Conservation (phyloP, 2,329 filamentous ascomycete species). For the Coniochaeta hoffmannii region DNA sequence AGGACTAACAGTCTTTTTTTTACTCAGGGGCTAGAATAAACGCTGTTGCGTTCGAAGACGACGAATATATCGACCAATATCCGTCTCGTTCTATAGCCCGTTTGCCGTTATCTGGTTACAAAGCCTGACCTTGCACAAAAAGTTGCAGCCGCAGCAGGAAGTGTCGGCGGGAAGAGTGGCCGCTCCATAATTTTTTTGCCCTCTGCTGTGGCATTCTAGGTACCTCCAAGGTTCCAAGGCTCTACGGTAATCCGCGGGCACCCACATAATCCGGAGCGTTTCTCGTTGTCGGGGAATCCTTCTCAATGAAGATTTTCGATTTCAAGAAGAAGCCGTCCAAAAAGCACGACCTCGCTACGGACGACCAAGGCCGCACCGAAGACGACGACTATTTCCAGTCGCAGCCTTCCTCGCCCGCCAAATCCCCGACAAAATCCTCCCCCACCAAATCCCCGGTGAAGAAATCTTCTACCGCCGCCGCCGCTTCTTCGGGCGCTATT, state of each 20-base stretch:
- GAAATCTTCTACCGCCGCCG: slow-evolving; percentile 20
- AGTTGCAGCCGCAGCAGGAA: not conserved
- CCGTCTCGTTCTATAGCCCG: slow-evolving; percentile 3
- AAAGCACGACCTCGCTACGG: slow-evolving; percentile 29
- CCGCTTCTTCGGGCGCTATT: slow-evolving; percentile 25
- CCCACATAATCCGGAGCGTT: not conserved
- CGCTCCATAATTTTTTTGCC: slow-evolving; percentile 1
- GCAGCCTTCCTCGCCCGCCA: slow-evolving; percentile 15
- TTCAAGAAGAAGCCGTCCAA: slow-evolving; percentile 34
- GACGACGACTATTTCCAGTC: slow-evolving; percentile 23
- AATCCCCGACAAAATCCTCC: slow-evolving; percentile 15
- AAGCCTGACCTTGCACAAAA: slow-evolving; percentile 9
- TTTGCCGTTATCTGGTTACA: slow-evolving; percentile 4
- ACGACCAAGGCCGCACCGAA: slow-evolving; percentile 13
- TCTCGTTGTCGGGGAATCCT: not conserved
- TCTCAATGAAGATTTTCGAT: slow-evolving; percentile 37
- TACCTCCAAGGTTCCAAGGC: not conserved
- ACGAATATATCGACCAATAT: not conserved
- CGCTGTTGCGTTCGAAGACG: not conserved
- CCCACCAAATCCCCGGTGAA: slow-evolving; percentile 23
- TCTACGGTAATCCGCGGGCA: not conserved
- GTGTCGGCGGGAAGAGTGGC: not conserved
- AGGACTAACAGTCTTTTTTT: not conserved
- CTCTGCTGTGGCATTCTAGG: not conserved
- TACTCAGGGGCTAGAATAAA: not conserved